Evolutionary conservation across 2,329 filamentous ascomycete species (phyloP).

Genomic region (Arthrocladium fulminans): DNA sequence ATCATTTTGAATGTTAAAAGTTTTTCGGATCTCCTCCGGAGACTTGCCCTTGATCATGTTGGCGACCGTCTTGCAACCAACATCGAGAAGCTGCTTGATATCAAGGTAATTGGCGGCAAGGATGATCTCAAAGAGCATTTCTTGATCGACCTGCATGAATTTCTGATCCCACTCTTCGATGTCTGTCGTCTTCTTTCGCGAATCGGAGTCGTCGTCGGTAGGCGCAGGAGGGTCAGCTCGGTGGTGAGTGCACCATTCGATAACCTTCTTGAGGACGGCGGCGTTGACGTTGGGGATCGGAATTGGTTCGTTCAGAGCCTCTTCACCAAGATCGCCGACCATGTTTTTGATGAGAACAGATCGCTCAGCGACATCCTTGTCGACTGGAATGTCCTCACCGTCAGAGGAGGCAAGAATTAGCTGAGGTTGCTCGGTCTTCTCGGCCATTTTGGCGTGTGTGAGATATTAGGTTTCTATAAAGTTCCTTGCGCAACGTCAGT

Average conservation of each 20-base stretch:
- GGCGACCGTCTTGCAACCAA: constrained; percentile 97
- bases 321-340: constrained; percentile 80
- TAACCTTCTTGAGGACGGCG: constrained; percentile 84
- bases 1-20: constrained; percentile 99
- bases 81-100: constrained; percentile 94
- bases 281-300: constrained; percentile 89
- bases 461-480: no score
- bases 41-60: constrained; percentile 99
- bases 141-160: constrained; percentile 99
- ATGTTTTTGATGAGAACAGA: constrained; percentile 97
- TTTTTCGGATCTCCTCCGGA: constrained; percentile 97
- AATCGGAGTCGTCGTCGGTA: constrained; percentile 83
- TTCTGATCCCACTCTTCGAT: constrained; percentile 99
- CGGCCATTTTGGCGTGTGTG: constrained; percentile 24
- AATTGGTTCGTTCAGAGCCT: constrained; percentile 57
- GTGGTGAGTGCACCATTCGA: constrained; percentile 97
- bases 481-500: no score
- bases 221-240: constrained; percentile 74
- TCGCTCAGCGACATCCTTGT: constrained; percentile 70
- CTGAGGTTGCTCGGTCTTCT: constrained; percentile 16
- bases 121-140: constrained; percentile 99
- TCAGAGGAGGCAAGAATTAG: constrained; percentile 46
- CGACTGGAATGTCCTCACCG: constrained; percentile 40
- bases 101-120: constrained; percentile 97
- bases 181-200: constrained; percentile 95